phyloP scores from a whole-genome alignment of 2,329 filamentous ascomycete species.

The Colletotrichum sojae region DNA sequence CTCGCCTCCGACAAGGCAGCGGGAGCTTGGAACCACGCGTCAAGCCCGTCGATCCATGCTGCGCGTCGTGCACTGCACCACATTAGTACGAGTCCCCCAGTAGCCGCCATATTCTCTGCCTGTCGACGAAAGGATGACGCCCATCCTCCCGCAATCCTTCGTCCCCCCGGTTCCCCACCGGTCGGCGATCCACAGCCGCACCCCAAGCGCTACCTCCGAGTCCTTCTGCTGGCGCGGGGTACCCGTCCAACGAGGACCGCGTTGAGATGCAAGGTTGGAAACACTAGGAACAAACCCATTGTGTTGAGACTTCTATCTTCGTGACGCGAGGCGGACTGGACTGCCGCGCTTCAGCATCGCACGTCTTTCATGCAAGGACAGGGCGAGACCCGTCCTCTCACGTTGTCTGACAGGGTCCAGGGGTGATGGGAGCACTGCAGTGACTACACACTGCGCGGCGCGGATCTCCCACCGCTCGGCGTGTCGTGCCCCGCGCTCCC shows the following conservation, averaged over 20 bases:
- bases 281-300: conserved; percentile 18
- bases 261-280: conserved; percentile 32
- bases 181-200: conserved; percentile 12
- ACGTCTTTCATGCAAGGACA: conserved; percentile 33
- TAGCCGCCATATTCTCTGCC: background rate
- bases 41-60: conserved; percentile 9
- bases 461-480: conserved; percentile 20
- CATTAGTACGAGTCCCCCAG: background rate
- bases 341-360: conserved; percentile 21
- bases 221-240: conserved; percentile 2
- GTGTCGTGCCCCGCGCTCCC: conserved; percentile 19
- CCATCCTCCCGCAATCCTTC: conserved; percentile 19
- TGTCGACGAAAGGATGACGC: background rate
- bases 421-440: background rate
- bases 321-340: conserved; percentile 10
- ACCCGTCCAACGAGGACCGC: background rate
- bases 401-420: conserved; percentile 27
- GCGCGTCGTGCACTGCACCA: conserved; percentile 4
- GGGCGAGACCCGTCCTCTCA: conserved; percentile 13
- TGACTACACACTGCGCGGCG: background rate
- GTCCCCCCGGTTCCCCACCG: conserved; percentile 6
- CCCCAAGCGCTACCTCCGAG: background rate
- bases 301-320: conserved; percentile 23
- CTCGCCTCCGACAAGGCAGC: conserved; percentile 7
- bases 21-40: conserved; percentile 12